Evolutionary conservation across 1,139 yeast genomes (phyloP), one percentile per base, ranked within the genome.

Genomic region (Taphrina flavorubra): DNA sequence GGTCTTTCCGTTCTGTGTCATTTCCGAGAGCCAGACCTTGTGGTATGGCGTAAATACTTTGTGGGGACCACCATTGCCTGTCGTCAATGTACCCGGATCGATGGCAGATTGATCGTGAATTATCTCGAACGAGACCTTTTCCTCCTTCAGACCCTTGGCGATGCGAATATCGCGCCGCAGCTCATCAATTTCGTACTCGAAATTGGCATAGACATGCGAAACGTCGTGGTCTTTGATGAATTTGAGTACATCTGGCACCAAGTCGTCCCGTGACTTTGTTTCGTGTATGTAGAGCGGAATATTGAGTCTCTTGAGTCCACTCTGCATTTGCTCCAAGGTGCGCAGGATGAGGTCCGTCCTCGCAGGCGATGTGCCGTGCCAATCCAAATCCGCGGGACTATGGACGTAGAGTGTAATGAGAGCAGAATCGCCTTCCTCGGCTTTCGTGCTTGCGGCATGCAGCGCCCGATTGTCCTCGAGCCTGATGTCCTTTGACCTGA

Each of bases 41-140:
- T 79, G 83, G 84, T 84, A 85, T 0, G 87, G 86, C 3, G 86
- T 81, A 73, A 84, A 85, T 3, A 84, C 84, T 1, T 84, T 80
- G 69, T 80, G 83, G 57, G 82, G 85, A 1, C 82, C 79, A 0
- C 85, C 85, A 69, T 80, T 80, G 49, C 81, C 79, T 0, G 85
- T 79, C 6, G 75, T 76, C 64, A 85, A 74, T 8, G 72, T 73
- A 0, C 83, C 82, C 0, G 87, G 87, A 25, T 76, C 76, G 7
- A 84, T 82, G 11, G 83, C 79, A 69, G 86, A 84, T 40, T 80
- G 79, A 73, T 85, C 86, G 73, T 85, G 86, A 65, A 74, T 75
- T 1, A 81, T 75, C 11, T 74, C 72, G 70, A 81, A 77, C 0
- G 73, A 71, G 11, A 77, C 72, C 2, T 74, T 69, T 10, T 72